Evolutionary conservation across 371 early-diverging fungal species (phyloP), one percentile per base, ranked within the genome.

Genomic region (Mortierella polycephala): DNA sequence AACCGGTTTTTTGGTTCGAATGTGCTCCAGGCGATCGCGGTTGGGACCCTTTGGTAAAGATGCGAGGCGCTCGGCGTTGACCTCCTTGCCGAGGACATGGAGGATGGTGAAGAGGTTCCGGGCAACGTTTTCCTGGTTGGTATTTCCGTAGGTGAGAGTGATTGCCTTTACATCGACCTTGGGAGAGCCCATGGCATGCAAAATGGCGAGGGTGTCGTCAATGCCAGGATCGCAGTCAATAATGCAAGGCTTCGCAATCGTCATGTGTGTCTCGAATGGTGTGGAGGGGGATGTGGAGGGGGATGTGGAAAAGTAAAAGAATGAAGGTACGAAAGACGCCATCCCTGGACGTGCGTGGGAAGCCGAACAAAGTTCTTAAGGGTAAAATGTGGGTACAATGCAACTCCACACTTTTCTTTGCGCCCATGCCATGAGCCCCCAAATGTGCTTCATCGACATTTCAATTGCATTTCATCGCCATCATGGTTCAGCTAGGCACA

Each of bases 141-240:
- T 82, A 64, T 88, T 87, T n/a, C 87, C 89, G 69, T 84, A 85
- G 10, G 81, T 81, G n/a, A 86, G 70, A 9, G 86, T 86, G 49
- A 88, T 82, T 6, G 86, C 85, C 50, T 73, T 67, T 16, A 89
- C 67, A 41, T 85, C 84, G 12, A 89, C 71, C 56, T 85, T 81
- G 45, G 83, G 84, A 0, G 86, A 82, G 20, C 80, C 69, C 62
- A 88, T 73, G 20, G 86, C 83, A 60, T 83, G 67, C 16, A 85
- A 68, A 41, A 87, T 79, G 46, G 87, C 88, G 50, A 89, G 60
- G 21, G 83, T 82, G 77, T 88, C 89, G 47, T 88, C 88, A n/a
- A 88, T 85, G 63, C 85, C 84, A 20, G 80, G 80, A 55, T 79
- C 80, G 47, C 73, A 73, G 60, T 79, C 80, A 44, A 79, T 60